Percentiles rank a stretch among this genome's conserved stretches.
Evolutionary conservation across 2,329 filamentous ascomycete species (phyloP).

Genomic region (Drechslerella dactyloides): DNA sequence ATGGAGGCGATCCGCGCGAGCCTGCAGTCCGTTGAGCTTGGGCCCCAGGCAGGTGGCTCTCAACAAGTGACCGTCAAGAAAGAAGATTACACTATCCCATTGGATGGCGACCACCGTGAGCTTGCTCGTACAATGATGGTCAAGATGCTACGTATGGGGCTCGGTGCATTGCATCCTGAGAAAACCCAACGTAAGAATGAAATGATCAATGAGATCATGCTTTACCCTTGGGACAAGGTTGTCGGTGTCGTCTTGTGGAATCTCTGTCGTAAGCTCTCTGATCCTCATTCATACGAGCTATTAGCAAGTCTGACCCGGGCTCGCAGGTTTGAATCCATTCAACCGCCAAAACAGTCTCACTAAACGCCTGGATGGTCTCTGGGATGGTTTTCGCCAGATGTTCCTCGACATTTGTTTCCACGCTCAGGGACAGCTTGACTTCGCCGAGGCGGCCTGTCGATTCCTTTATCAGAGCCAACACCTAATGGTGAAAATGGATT

Average conservation of each 20-base stretch:
- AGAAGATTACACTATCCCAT: constrained; percentile 21
- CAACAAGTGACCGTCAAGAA: constrained; percentile 4
- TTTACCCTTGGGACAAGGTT: constrained; percentile 27
- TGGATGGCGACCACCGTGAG: constrained; percentile 31
- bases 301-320: not conserved
- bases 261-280: constrained; percentile 18
- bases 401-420: constrained; percentile 24
- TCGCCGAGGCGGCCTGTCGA: constrained; percentile 34
- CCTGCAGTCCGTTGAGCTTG: constrained; percentile 11
- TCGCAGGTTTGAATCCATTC: constrained; percentile 30
- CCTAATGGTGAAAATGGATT: constrained; percentile 2
- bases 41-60: not conserved
- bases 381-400: constrained; percentile 24
- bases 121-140: constrained; percentile 25
- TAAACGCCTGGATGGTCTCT: constrained; percentile 20
- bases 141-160: constrained; percentile 29
- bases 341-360: constrained; percentile 9
- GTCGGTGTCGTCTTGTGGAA: constrained; percentile 30
- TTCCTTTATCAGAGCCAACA: constrained; percentile 9
- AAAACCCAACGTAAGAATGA: constrained; percentile 36
- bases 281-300: not conserved
- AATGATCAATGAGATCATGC: constrained; percentile 42
- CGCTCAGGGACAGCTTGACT: constrained; percentile 26
- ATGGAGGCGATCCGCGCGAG: constrained; percentile 19
- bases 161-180: constrained; percentile 29